Evolutionary conservation across 2,329 filamentous ascomycete genomes (phyloP).

Genomic region (Sporothrix luriei): DNA sequence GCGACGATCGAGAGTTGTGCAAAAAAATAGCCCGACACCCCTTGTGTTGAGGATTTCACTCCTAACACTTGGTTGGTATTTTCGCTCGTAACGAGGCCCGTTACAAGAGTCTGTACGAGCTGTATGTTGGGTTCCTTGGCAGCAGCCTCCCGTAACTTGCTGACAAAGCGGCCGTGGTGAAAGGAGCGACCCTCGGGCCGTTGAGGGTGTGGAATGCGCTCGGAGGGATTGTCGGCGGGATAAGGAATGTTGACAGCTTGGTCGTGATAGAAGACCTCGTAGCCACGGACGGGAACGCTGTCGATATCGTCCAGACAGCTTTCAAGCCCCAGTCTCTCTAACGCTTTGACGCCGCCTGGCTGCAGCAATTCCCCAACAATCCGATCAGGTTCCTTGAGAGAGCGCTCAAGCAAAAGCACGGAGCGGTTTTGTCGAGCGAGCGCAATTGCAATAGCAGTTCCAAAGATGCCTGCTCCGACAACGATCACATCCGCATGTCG

Average conservation of each 20-base stretch:
- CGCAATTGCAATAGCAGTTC: constrained; percentile 80
- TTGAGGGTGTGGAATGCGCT: constrained; percentile 50
- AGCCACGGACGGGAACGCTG: constrained; percentile 77
- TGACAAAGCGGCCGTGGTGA: constrained; percentile 92
- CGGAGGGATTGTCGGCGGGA: constrained; percentile 62
- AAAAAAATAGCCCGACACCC: constrained; percentile 74
- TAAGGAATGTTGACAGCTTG: constrained; percentile 78
- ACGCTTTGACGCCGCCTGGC: constrained; percentile 80
- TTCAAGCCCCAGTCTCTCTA: constrained; percentile 77
- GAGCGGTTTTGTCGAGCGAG: constrained; percentile 86
- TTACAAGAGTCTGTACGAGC: constrained; percentile 84
- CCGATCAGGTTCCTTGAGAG: constrained; percentile 86
- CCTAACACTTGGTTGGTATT: constrained; percentile 72
- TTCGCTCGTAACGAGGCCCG: constrained; percentile 69
- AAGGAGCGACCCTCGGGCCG: constrained; percentile 70
- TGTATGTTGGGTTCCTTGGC: constrained; percentile 77
- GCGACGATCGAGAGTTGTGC: constrained; percentile 83
- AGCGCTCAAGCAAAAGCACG: constrained; percentile 84
- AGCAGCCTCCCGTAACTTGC: constrained; percentile 74
- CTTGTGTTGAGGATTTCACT: constrained; percentile 70
- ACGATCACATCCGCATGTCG: constrained; percentile 81
- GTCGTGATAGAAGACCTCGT: constrained; percentile 82
- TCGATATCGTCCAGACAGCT: constrained; percentile 89
- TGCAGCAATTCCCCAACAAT: constrained; percentile 95
- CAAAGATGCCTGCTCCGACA: constrained; percentile 85